Evolutionary conservation across 352 stramenopile species (phyloP).

Genomic region (Pseudoperonospora humuli): DNA sequence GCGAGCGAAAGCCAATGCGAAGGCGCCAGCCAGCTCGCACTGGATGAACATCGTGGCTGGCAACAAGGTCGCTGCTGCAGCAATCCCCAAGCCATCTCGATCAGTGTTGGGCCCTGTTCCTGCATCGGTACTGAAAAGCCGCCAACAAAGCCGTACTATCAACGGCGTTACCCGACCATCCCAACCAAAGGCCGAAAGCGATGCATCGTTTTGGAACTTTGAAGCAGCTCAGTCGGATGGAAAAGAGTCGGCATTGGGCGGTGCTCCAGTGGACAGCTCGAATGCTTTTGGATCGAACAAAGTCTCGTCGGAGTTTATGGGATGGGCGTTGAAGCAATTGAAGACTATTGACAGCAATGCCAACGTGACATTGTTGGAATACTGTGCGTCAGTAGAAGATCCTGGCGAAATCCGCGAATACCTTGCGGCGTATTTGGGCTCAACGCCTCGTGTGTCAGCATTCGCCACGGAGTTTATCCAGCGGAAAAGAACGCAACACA

Average conservation of each 20-base stretch:
- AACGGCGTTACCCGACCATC: slow-evolving; percentile 32
- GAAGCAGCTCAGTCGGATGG: slow-evolving; percentile 33
- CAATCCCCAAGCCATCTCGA: slow-evolving; percentile 40
- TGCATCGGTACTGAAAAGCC: slow-evolving; percentile 76
- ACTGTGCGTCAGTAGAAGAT: slow-evolving; percentile 93
- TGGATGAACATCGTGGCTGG: slow-evolving; percentile 82
- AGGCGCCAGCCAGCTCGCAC: slow-evolving; percentile 42
- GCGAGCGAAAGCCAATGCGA: slow-evolving; percentile 43
- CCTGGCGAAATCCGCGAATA: slow-evolving; percentile 93
- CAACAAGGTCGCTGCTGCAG: slow-evolving; percentile 37
- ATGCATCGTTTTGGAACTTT: slow-evolving; percentile 85
- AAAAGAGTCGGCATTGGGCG: slow-evolving; percentile 8
- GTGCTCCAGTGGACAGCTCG: slow-evolving; percentile 3
- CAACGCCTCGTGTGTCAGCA: slow-evolving; percentile 91
- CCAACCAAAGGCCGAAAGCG: slow-evolving; percentile 39
- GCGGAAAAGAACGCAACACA: slow-evolving; percentile 71
- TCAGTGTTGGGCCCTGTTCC: slow-evolving; percentile 61
- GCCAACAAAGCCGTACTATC: slow-evolving; percentile 39
- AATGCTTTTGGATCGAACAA: slow-evolving; percentile 48
- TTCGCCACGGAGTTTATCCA: slow-evolving; percentile 97
- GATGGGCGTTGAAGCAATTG: slow-evolving; percentile 72
- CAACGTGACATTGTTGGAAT: slow-evolving; percentile 87
- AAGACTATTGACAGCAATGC: slow-evolving; percentile 65
- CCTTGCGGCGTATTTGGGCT: slow-evolving; percentile 94
- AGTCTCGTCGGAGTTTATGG: slow-evolving; percentile 68